A percentile compares a stretch with the other conserved stretches of the same genome.
Conservation (phyloP, 2,329 filamentous ascomycete species). For the Colletotrichum orbiculare region DNA sequence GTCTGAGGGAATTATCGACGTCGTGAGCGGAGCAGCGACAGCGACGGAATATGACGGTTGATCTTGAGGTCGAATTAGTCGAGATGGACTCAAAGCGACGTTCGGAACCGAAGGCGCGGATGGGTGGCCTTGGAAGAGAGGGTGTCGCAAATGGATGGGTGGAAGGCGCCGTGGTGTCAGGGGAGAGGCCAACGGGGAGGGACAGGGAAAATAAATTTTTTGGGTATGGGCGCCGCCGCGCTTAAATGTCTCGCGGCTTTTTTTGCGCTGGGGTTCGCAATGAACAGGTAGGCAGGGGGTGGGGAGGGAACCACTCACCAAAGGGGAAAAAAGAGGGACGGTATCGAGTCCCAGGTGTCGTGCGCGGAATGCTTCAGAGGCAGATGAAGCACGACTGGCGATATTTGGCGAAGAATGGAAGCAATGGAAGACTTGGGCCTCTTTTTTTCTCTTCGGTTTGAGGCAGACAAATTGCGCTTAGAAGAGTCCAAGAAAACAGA, state of each 20-base stretch:
- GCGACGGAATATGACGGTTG: constrained; percentile 1
- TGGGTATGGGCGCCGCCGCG: constrained; percentile 34
- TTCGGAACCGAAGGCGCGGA: constrained; percentile 32
- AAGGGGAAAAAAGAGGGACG: constrained; percentile 35
- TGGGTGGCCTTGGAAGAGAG: constrained; percentile 25
- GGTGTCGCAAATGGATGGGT: constrained; percentile 36
- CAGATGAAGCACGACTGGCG: constrained; percentile 5
- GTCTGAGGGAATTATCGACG: constrained; percentile 18
- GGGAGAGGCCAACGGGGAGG: constrained; percentile 35
- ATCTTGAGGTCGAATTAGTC: constrained; percentile 31
- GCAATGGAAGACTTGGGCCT: neutral
- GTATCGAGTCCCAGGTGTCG: constrained; percentile 17
- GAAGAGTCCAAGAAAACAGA: no score
- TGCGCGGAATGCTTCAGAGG: constrained; percentile 17
- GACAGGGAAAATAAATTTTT: constrained; percentile 37
- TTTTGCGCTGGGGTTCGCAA: constrained; percentile 35
- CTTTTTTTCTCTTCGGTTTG: neutral
- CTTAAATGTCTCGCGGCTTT: constrained; percentile 38
- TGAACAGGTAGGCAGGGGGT: constrained; percentile 21
- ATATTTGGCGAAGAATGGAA: neutral
- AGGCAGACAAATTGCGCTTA: no score
- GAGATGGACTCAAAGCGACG: constrained; percentile 23
- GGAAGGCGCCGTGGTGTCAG: constrained; percentile 36
- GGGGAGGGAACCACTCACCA: constrained; percentile 32
- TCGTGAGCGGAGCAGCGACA: neutral